Evolutionary conservation across 1,139 yeast genomes (phyloP).

Genomic region (Nakaseomyces sp.): DNA sequence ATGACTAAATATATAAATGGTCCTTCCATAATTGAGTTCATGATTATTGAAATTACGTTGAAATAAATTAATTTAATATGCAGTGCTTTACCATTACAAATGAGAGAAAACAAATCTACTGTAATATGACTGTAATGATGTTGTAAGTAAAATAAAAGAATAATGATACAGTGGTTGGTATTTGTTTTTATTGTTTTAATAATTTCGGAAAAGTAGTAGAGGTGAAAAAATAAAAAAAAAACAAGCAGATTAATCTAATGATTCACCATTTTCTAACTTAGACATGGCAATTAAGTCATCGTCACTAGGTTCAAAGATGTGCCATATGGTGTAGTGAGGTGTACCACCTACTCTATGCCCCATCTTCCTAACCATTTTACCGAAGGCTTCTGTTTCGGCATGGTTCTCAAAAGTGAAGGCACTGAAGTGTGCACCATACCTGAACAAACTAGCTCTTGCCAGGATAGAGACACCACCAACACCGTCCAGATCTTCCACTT

Average conservation of each 20-base stretch:
- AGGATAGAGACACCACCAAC: conserved; percentile 86
- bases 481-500: conserved; percentile 82
- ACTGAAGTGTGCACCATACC: conserved; percentile 78
- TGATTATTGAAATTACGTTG: neutral
- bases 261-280: conserved; percentile 42
- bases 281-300: conserved; percentile 77
- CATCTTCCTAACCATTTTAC: conserved; percentile 75
- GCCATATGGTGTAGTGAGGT: conserved; percentile 91
- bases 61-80: neutral
- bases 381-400: conserved; percentile 91
- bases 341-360: conserved; percentile 74
- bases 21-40: neutral
- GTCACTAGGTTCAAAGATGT: conserved; percentile 86
- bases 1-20: conserved; percentile 2
- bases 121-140: neutral
- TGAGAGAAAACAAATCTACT: neutral
- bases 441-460: conserved; percentile 70
- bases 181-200: no score
- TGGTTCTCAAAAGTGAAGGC: conserved; percentile 86
- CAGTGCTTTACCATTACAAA: neutral
- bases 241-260: neutral
- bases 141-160: neutral
- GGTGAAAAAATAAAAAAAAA: neutral
- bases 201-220: neutral
- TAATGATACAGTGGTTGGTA: neutral